Conservation (phyloP, 805 yeast species). For the Yamadazyma paraphyllophila region DNA sequence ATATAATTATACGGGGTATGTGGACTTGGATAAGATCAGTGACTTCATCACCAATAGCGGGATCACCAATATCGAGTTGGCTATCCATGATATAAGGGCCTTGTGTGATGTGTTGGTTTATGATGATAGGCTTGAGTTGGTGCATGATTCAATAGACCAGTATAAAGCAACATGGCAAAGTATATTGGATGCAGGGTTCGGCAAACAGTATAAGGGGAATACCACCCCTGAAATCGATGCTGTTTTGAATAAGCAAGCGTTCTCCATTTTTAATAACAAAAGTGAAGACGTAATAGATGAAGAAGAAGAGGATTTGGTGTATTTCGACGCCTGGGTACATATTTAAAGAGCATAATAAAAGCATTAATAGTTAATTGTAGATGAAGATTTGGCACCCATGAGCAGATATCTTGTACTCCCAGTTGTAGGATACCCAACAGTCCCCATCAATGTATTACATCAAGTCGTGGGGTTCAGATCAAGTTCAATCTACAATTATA, state of each 20-base stretch:
- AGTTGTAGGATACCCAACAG: too few species aligned
- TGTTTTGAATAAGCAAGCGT: conserved; percentile 7
- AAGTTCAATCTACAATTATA: neutral
- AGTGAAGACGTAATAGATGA: conserved; percentile 16
- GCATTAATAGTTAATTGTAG: neutral
- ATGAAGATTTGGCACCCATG: too few species aligned
- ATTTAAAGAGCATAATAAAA: neutral
- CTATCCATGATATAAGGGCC: conserved; percentile 68
- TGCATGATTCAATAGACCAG: conserved; percentile 51
- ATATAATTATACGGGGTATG: conserved; percentile 59
- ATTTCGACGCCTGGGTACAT: conserved; percentile 17
- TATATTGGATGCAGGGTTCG: conserved; percentile 67
- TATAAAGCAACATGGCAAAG: conserved; percentile 85
- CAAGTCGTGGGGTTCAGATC: too few species aligned
- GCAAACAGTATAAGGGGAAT: conserved; percentile 16
- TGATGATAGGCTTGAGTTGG: conserved; percentile 79
- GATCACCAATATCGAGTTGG: conserved; percentile 79
- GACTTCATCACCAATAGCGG: conserved; percentile 69
- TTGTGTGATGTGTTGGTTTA: conserved; percentile 83
- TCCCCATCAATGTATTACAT: too few species aligned
- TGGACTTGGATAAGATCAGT: conserved; percentile 70
- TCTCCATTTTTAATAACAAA: conserved; percentile 15
- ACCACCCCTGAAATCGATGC: neutral
- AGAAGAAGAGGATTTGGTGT: conserved; percentile 16
- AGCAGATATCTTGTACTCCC: too few species aligned